Base-by-base conservation (phyloP, 2,329 filamentous ascomycete genomes). In the Phyllosticta citribraziliensis region DNA sequence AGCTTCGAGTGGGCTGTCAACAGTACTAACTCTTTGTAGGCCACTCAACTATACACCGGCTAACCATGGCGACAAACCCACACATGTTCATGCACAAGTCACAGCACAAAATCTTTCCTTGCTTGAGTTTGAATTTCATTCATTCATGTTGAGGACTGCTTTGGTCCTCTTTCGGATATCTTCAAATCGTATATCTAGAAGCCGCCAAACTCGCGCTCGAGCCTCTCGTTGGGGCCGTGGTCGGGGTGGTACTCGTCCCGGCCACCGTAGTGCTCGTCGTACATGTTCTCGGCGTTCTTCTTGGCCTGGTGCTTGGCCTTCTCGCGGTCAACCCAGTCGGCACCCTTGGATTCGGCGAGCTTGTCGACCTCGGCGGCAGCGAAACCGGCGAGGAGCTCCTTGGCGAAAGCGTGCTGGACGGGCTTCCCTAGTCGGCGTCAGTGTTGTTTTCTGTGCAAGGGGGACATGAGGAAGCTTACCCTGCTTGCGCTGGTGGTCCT, bases 311-410 rank as follows among this genome's bases (percentile, higher is more conserved):
- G 74, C 72, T 80, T 80, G 27, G 77, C 73, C 67, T 74, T 75
- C 69, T 80, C 77, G 52, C 70, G 69, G 69, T 81, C 79, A 64
- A 78, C 73, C 68, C 70, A 77, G 66, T 81, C 78, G 63, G 74
- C 74, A 55, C 79, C 79, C 71, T 80, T 80, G 62, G 76, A 80
- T 70, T 80, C 89, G 67, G 83, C 80, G 33, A 92, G 81, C 76
- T 86, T 88, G 79, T 93, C 88, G 69, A 90, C 82, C 76, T 91
- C 88, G 64, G 83, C 87, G 55, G 84, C 88, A 27, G 86, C 88
- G 61, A 92, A 78, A 63, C 85, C 88, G 17, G 82, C 87, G 33
- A 93, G 75, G 53, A 88, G 72, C 77, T 92, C 89, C 79, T 93
- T 93, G 71, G 89, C 89, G 69, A 90, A 87, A 52, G 76, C 77